A percentile compares a stretch with the other conserved stretches of the same genome.
Evolutionary conservation across 768 basidiomycete genomes (phyloP).

Genomic region (Boletellus sp.): DNA sequence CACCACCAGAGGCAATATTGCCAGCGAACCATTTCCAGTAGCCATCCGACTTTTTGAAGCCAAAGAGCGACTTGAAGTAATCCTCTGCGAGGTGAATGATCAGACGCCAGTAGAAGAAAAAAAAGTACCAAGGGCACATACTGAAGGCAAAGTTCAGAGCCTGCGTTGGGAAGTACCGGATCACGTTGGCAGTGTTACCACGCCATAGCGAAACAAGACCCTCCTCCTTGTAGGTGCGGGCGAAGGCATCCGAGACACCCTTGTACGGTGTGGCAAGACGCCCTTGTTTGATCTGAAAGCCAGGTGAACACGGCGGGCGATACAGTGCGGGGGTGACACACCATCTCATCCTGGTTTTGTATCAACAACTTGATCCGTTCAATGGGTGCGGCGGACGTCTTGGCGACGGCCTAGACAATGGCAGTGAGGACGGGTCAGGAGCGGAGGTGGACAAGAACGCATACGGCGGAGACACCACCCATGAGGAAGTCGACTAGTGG

Average conservation of each 20-base stretch:
- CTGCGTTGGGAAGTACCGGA: conserved; percentile 99
- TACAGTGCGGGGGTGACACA: conserved; percentile 27
- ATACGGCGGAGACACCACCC: conserved; percentile 91
- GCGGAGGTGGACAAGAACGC: conserved; percentile 25
- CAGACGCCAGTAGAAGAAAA: not conserved
- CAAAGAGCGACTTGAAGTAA: conserved; percentile 98
- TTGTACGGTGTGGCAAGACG: conserved; percentile 96
- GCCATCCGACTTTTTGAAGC: conserved; percentile 96
- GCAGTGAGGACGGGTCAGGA: conserved; percentile 16
- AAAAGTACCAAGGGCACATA: conserved; percentile 28
- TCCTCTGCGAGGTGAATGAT: conserved; percentile 52
- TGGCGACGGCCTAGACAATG: conserved; percentile 80
- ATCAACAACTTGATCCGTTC: conserved; percentile 99
- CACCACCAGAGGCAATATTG: conserved; percentile 98
- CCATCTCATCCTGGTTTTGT: conserved; percentile 99
- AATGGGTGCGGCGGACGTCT: conserved; percentile 98
- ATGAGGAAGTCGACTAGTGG: conserved; percentile 91
- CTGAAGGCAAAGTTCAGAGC: conserved; percentile 99
- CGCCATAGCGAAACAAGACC: conserved; percentile 95
- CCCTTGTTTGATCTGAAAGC: conserved; percentile 91
- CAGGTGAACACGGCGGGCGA: conserved; percentile 6
- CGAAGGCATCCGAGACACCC: conserved; percentile 90
- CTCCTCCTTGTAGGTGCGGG: conserved; percentile 91
- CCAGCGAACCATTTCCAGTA: conserved; percentile 99
- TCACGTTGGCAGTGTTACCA: conserved; percentile 99